phyloP scores from a whole-genome alignment of 179 eudicot genomes.

The Beta macrorhiza region DNA sequence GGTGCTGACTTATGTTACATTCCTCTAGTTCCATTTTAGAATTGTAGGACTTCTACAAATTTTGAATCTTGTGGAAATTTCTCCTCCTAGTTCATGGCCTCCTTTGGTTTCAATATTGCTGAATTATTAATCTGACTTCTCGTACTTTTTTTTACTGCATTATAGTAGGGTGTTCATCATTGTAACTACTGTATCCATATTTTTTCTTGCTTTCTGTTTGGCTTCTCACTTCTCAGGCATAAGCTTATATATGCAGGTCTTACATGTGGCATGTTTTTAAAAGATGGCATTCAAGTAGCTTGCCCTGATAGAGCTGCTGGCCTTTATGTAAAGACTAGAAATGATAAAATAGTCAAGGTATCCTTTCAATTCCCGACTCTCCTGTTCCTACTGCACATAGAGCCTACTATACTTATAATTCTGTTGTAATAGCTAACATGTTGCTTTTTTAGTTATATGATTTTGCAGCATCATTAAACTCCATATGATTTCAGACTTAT shows the following conservation, averaged over 20 bases:
- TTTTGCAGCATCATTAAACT: neutral
- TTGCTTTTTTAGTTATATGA: neutral
- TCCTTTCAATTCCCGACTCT: constrained; percentile 27
- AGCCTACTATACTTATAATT: neutral
- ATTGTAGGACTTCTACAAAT: neutral
- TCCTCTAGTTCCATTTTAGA: neutral
- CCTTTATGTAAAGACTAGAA: constrained; percentile 80
- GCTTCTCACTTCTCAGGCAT: constrained; percentile 27
- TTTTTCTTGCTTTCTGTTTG: neutral
- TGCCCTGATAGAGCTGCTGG: constrained; percentile 91
- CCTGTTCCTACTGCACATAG: neutral
- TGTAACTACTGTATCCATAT: neutral
- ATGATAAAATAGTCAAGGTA: constrained; percentile 81
- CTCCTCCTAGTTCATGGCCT: neutral
- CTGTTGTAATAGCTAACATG: neutral
- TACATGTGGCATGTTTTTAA: constrained; percentile 74
- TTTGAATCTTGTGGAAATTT: neutral
- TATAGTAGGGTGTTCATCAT: neutral
- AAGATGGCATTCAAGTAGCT: constrained; percentile 62
- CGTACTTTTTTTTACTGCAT: neutral
- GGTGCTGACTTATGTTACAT: neutral
- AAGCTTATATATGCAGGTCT: constrained; percentile 65
- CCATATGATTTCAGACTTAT: neutral
- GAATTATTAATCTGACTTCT: neutral
- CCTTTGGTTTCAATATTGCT: neutral